Evolutionary conservation across 1,284 basidiomycete genomes (phyloP).

Genomic region (Earliella scabrosa): DNA sequence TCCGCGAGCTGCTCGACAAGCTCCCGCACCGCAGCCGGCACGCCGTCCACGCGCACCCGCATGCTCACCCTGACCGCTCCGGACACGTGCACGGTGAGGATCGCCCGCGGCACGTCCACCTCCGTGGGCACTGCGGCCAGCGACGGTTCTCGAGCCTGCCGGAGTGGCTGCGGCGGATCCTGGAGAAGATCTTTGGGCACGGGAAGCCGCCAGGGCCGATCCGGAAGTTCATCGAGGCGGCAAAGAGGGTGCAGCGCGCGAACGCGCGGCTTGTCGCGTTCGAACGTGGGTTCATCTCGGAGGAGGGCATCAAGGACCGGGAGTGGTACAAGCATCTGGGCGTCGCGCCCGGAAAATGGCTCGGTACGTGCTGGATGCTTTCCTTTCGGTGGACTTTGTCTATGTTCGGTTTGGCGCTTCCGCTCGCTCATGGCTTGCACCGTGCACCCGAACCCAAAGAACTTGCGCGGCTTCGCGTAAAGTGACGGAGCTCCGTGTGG

Average conservation of each 20-base stretch:
- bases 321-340: conserved; percentile 89
- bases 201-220: conserved; percentile 16
- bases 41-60: background rate
- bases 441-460: no score
- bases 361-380: conserved; percentile 60
- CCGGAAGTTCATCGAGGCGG: conserved; percentile 54
- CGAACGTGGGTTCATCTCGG: conserved; percentile 85
- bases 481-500: background rate
- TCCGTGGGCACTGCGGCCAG: background rate
- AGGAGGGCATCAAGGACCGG: conserved; percentile 78
- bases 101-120: background rate
- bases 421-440: background rate
- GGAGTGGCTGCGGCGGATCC: conserved; percentile 26
- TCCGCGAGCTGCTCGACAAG: conserved; percentile 37
- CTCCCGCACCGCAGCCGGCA: conserved; percentile 25
- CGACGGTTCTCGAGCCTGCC: conserved; percentile 6
- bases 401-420: background rate
- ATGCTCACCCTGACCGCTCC: background rate
- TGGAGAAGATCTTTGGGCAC: conserved; percentile 21
- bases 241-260: conserved; percentile 62
- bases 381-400: conserved; percentile 1
- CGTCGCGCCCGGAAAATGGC: conserved; percentile 90
- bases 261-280: conserved; percentile 80
- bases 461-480: no score
- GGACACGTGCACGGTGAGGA: background rate